Percentiles rank a stretch among this genome's conserved stretches.
phyloP scores from a whole-genome alignment of 768 basidiomycete genomes.

The Ramaria sp. region DNA sequence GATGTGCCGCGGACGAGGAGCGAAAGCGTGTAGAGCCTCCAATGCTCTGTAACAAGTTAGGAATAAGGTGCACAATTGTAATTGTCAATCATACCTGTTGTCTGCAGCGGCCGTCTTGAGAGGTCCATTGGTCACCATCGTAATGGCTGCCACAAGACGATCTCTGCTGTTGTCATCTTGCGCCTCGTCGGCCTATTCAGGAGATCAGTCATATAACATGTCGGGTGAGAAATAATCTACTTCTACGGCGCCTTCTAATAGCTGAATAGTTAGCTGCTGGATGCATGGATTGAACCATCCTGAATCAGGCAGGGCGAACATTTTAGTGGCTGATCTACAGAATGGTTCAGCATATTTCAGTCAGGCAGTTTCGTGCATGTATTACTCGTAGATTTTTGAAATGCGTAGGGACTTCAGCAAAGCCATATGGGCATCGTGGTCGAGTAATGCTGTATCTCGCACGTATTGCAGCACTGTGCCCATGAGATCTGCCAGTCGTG shows the following conservation, averaged over 20 bases:
- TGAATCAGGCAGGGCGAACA: conserved; percentile 5
- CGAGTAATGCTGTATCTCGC: background rate
- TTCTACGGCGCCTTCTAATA: conserved; percentile 4
- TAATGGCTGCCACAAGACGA: conserved; percentile 8
- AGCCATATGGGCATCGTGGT: background rate
- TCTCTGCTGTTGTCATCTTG: conserved; percentile 4
- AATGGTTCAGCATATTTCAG: background rate
- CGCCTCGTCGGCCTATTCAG: conserved; percentile 1
- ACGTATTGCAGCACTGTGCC: conserved; percentile 6
- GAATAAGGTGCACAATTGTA: background rate
- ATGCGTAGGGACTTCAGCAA: conserved; percentile 3
- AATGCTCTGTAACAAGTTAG: background rate
- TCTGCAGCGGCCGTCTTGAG: conserved; percentile 5
- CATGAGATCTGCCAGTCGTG: conserved; percentile 8
- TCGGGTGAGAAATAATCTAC: background rate
- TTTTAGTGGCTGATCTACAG: conserved; percentile 3
- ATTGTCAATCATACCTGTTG: background rate
- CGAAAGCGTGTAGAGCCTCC: background rate
- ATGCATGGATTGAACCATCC: conserved; percentile 8
- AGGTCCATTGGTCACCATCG: conserved; percentile 6
- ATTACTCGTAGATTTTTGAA: conserved; percentile 7
- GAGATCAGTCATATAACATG: background rate
- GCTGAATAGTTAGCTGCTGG: background rate
- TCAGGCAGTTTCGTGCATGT: too few relatives aligned
- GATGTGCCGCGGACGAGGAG: conserved; percentile 1